A percentile compares a stretch with the other conserved stretches of the same genome.
phyloP scores from a whole-genome alignment of 1,139 yeast genomes.

The Groenewaldozyma auringiensis region DNA sequence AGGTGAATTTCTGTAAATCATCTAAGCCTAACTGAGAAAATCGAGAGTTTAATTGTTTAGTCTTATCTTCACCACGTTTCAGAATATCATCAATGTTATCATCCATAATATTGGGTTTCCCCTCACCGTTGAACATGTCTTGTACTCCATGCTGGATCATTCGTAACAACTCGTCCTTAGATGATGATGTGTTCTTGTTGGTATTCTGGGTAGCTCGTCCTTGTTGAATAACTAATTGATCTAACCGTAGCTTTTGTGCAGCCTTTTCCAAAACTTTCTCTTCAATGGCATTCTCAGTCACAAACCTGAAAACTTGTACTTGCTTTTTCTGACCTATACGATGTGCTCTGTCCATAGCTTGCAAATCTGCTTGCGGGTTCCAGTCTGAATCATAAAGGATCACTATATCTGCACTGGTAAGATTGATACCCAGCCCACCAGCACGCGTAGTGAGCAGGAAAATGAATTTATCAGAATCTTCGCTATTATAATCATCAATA shows the following conservation, averaged over 20 bases:
- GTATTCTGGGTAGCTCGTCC: slow-evolving; percentile 49
- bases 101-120: slow-evolving; percentile 26
- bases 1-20: slow-evolving; percentile 82
- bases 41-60: slow-evolving; percentile 66
- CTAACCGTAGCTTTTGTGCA: slow-evolving; percentile 85
- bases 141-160: slow-evolving; percentile 98
- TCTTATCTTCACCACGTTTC: slow-evolving; percentile 71
- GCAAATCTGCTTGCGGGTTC: slow-evolving; percentile 98
- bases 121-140: slow-evolving; percentile 50
- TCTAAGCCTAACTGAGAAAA: slow-evolving; percentile 83
- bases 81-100: slow-evolving; percentile 79
- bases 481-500: slow-evolving; percentile 84
- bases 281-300: slow-evolving; percentile 92
- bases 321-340: slow-evolving; percentile 97
- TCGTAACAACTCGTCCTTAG: slow-evolving; percentile 79
- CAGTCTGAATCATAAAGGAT: slow-evolving; percentile 90
- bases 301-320: slow-evolving; percentile 85
- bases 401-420: slow-evolving; percentile 88
- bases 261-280: slow-evolving; percentile 95
- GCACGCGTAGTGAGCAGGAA: slow-evolving; percentile 92
- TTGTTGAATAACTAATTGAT: slow-evolving; percentile 93
- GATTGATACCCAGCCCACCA: slow-evolving; percentile 93
- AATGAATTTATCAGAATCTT: slow-evolving; percentile 74
- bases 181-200: slow-evolving; percentile 31
- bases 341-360: slow-evolving; percentile 98